Base-by-base conservation (phyloP, 1,139 yeast species). In the Diutina catenulata region DNA sequence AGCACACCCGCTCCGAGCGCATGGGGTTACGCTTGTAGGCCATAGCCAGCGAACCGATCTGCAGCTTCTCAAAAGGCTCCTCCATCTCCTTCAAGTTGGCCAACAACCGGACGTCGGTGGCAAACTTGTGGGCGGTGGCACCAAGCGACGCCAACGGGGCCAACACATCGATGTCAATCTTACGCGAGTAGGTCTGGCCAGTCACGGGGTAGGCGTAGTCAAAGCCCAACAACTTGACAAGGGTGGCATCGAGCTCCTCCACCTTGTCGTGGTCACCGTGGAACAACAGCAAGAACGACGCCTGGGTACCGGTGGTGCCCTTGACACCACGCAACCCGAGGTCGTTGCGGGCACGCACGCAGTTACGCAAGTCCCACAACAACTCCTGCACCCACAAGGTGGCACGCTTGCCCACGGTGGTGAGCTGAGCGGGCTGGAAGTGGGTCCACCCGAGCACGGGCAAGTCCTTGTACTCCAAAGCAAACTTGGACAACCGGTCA, bases 361-460 rank as follows among this genome's bases (percentile, higher is more conserved):
- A 74, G 67, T 93, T 93, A 67, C 98, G 77, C 60, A 91, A 74
- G 64, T 91, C 99, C 98, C 98, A 91, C 53, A 91, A 70, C 51
- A 93, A 70, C 62, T 91, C 99, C 68, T 91, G 99, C 51, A 93
- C 70, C 98, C 98, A 91, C 54, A 91, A 70, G 37, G 96, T 86
- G 41, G 95, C 94, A 66, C 99, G 81, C 71, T 91, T 91, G 56
- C 99, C 99, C 45, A 91, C 95, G 33, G 99, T 91, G 46, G 97
- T 88, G 57, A 93, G 75, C 68, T 91, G 99, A 41, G 98, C 98
- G 16, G 99, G 99, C 67, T 91, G 99, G 76, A 91, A 91, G 63
- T 91, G 99, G 43, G 99, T 91, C 96, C 97, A 91, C 29, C 99
- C 99, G 49, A 91, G 74, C 37, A 88, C 96, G 35, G 99, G 98